These are phyloP conservation scores for Fomes fomentarius DNA, from an alignment of 1,284 basidiomycete genomes.

Conservation along the genomic window DNA sequence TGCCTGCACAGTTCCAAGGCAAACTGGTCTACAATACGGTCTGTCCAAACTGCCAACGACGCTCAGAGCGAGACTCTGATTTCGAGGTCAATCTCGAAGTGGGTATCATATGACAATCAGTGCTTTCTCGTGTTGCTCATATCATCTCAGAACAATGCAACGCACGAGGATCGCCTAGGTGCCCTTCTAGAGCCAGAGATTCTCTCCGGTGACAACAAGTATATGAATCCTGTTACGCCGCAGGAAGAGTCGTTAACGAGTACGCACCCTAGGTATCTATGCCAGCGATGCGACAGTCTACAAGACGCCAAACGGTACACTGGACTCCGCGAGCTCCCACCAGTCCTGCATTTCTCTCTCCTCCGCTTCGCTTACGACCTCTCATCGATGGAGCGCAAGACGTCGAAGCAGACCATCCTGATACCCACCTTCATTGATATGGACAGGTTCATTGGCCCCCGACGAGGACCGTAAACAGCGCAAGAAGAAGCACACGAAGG, in stretches of 20 bases:
- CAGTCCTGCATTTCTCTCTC: constrained; percentile 86
- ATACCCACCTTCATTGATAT: constrained; percentile 82
- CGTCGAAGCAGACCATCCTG: constrained; percentile 76
- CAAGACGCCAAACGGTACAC: constrained; percentile 80
- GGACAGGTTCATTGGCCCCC: constrained; percentile 56
- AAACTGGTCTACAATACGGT: constrained; percentile 77
- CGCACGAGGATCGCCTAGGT: constrained; percentile 71
- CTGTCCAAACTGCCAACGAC: constrained; percentile 70
- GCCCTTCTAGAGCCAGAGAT: constrained; percentile 67
- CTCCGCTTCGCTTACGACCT: constrained; percentile 88
- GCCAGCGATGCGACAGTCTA: constrained; percentile 69
- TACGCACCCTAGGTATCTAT: constrained; percentile 64
- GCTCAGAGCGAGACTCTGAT: constrained; percentile 65
- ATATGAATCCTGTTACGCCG: constrained; percentile 20
- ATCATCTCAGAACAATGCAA: constrained; percentile 61
- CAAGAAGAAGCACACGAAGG: constrained; percentile 21
- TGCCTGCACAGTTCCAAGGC: constrained; percentile 77
- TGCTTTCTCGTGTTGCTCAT: constrained; percentile 2
- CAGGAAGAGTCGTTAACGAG: no score
- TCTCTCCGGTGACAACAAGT: constrained; percentile 84
- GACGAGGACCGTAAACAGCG: constrained; percentile 16
- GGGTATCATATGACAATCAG: constrained; percentile 10
- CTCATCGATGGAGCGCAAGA: constrained; percentile 77
- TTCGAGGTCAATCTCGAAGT: constrained; percentile 88
- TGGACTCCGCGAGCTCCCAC: constrained; percentile 71